A percentile compares a stretch with the other conserved stretches of the same genome.
These are phyloP conservation scores for Penicillium daleae DNA, from an alignment of 495 filamentous ascomycete genomes.

Conservation along the genomic window DNA sequence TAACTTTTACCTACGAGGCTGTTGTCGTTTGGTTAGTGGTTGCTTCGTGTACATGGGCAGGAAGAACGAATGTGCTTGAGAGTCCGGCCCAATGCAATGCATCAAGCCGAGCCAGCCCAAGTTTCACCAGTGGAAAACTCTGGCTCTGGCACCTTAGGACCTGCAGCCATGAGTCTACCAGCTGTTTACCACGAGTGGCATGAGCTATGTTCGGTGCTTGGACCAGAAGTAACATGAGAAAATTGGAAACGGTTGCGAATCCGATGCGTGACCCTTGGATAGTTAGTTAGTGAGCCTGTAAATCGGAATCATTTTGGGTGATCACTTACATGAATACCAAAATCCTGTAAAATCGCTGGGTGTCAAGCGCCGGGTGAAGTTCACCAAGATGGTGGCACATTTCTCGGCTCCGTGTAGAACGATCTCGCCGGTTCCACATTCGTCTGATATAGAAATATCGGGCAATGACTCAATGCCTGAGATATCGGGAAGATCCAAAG, in stretches of 20 bases:
- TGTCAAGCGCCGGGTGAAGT: slow-evolving; percentile 35
- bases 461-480: slow-evolving; percentile 33
- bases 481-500: slow-evolving; percentile 28
- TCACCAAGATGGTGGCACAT: slow-evolving; percentile 39
- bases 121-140: slow-evolving; percentile 37
- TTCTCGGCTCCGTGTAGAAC: slow-evolving; percentile 40
- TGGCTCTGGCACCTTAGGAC: slow-evolving; percentile 36
- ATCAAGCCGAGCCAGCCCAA: slow-evolving; percentile 38
- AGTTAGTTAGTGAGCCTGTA: background rate
- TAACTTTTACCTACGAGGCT: slow-evolving; percentile 1
- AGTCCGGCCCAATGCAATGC: slow-evolving; percentile 35
- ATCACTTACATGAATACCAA: slow-evolving; percentile 43
- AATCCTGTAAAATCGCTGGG: slow-evolving; percentile 38
- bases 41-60: slow-evolving; percentile 33
- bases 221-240: slow-evolving; percentile 38
- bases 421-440: slow-evolving; percentile 31
- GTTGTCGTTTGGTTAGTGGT: background rate
- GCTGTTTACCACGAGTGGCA: slow-evolving; percentile 33
- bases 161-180: slow-evolving; percentile 41
- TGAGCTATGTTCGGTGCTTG: slow-evolving; percentile 40
- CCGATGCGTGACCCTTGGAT: slow-evolving; percentile 40
- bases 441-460: slow-evolving; percentile 24
- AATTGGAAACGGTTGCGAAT: slow-evolving; percentile 44
- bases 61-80: slow-evolving; percentile 32
- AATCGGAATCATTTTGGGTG: background rate